phyloP scores from a whole-genome alignment of 192 early-diverging fungal genomes.

The Coemansia sp. region DNA sequence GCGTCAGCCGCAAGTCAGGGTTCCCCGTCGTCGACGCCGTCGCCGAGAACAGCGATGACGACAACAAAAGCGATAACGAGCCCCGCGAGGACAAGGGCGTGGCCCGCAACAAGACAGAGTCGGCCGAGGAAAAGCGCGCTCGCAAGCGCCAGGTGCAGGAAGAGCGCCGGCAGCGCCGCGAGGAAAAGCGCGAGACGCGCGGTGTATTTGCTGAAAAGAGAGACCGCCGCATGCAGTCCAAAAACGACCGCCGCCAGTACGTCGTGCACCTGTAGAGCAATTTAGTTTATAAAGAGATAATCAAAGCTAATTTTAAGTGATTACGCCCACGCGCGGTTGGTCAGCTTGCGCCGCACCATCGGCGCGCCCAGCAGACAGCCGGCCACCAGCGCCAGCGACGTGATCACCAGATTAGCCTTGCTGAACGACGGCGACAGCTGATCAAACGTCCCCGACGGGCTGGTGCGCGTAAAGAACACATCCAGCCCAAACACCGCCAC shows the following conservation, averaged over 20 bases:
- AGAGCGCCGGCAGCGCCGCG: conserved; percentile 58
- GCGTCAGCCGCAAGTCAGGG: conserved; percentile 70
- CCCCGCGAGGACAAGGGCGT: conserved; percentile 62
- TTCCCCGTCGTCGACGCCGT: conserved; percentile 61
- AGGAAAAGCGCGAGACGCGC: conserved; percentile 47
- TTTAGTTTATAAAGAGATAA: too few species aligned
- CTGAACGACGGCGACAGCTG: conserved; percentile 89
- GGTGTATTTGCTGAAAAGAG: conserved; percentile 39
- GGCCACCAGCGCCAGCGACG: conserved; percentile 73
- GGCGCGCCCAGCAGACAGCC: conserved; percentile 73
- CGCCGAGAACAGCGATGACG: conserved; percentile 21
- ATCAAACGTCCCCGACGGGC: conserved; percentile 91
- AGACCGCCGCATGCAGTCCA: conserved; percentile 51
- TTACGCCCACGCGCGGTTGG: conserved; percentile 59
- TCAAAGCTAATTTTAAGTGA: too few species aligned
- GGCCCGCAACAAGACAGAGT: conserved; percentile 78
- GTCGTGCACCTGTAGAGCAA: conserved; percentile 18
- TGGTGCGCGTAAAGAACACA: conserved; percentile 79
- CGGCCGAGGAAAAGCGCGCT: conserved; percentile 87
- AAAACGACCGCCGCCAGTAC: conserved; percentile 49
- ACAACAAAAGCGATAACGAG: conserved; percentile 22
- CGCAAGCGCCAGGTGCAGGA: conserved; percentile 87
- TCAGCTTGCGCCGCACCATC: conserved; percentile 65
- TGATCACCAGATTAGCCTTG: conserved; percentile 78
- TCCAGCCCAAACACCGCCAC: conserved; percentile 89